phyloP scores from a whole-genome alignment of 805 yeast genomes.

The Metschnikowia aberdeeniae region DNA sequence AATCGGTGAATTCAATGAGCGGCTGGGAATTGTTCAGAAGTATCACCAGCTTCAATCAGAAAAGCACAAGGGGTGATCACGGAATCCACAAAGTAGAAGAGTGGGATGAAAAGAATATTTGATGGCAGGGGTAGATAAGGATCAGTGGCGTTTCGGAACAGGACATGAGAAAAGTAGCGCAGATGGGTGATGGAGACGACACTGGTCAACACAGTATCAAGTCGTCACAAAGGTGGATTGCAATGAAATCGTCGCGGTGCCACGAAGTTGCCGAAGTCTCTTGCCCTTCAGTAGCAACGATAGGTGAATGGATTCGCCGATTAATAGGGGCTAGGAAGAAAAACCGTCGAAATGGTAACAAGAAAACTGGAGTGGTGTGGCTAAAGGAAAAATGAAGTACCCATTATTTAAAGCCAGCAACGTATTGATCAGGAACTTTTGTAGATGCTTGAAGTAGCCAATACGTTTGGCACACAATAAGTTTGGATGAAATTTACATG shows the following conservation, averaged over 20 bases:
- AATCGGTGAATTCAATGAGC: background rate
- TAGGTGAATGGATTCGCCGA: background rate
- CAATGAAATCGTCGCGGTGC: too few relatives aligned
- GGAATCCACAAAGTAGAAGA: background rate
- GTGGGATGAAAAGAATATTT: conserved; percentile 3
- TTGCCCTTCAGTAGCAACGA: too few relatives aligned
- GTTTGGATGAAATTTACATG: conserved; percentile 6
- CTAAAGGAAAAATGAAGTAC: background rate
- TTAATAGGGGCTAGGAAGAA: background rate
- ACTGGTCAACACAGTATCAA: too few relatives aligned
- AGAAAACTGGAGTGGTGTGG: background rate
- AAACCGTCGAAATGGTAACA: background rate
- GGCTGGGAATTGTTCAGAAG: background rate
- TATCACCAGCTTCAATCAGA: background rate
- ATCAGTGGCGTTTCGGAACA: conserved; percentile 1
- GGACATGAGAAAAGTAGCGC: conserved; percentile 1
- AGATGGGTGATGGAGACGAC: too few relatives aligned
- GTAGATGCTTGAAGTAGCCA: conserved; percentile 5
- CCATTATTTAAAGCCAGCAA: conserved; percentile 3
- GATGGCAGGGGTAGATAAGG: conserved; percentile 3
- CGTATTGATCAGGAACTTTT: background rate
- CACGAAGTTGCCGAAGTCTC: too few relatives aligned
- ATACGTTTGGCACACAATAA: conserved; percentile 1
- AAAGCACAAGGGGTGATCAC: background rate
- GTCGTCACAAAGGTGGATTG: too few relatives aligned